Base-by-base conservation (phyloP, 2,329 filamentous ascomycete species). In the Pestalotiopsis sp. region DNA sequence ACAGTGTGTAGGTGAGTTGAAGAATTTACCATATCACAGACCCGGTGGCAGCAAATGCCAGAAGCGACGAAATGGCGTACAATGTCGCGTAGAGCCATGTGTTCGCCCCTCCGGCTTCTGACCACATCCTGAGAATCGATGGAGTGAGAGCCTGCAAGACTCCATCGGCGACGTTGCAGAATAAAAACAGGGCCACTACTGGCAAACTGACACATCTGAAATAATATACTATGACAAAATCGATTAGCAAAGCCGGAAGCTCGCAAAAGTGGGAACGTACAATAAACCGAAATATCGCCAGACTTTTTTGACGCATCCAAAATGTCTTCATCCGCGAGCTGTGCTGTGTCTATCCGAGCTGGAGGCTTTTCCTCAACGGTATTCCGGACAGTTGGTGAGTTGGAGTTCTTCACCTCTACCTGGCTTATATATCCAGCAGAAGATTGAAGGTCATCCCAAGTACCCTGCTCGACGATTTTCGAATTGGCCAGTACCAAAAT, bases 401-500 rank as follows among this genome's bases (percentile, higher is more conserved):
- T 59, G 17, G 64, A 59, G 13, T 38, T 11, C 20, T 65, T 55
- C 14, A 65, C 38, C 7, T 27, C 36, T 14, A 66, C 14, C 25
- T 58, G 55, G 38, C 36, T 45, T 12, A 66, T 55, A 25, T 60
- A 60, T 38, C 52, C 41, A 27, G 25, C n/a, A 4, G 59, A 11
- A 39, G 3, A 23, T 60, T 27, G 17, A 12, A 67, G 7, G 4
- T 55, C 66, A 13, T 23, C 17, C 17, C n/a, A 79, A 13, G 72
- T 73, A 4, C 81, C 79, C 69, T 77, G 75, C 39, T 78, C 73
- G 6, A 69, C 66, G 61, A 77, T 70, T 3, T 57, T 67, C 2
- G 77, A 76, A 20, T 73, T 59, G 17, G 67, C 66, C 3, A 81
- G 67, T 5, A 74, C 74, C 17, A 81, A 73, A 5, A 81, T 77